These are phyloP conservation scores for Pichia kudriavzevii DNA, from an alignment of 1,139 yeast genomes.

Conservation along the genomic window DNA sequence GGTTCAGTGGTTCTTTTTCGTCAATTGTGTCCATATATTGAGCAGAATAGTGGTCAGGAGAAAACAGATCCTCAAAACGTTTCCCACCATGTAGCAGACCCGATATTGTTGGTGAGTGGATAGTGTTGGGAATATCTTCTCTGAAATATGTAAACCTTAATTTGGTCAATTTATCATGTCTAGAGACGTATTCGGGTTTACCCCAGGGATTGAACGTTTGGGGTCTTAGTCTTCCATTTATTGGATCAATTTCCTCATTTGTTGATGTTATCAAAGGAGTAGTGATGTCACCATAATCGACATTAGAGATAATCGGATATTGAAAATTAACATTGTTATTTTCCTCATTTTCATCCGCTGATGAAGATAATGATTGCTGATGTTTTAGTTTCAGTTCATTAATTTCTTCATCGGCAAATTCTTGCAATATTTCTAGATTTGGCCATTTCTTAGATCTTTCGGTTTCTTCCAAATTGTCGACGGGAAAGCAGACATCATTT, in stretches of 20 bases:
- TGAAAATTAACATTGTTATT: slow-evolving; percentile 27
- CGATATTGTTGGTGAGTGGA: slow-evolving; percentile 83
- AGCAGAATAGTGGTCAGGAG: slow-evolving; percentile 30
- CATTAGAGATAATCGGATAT: slow-evolving; percentile 27
- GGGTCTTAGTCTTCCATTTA: slow-evolving; percentile 65
- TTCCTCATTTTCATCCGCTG: slow-evolving; percentile 18
- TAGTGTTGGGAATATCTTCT: slow-evolving; percentile 79
- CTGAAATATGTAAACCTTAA: slow-evolving; percentile 84
- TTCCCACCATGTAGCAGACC: slow-evolving; percentile 56
- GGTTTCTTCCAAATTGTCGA: slow-evolving; percentile 42
- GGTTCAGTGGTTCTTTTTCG: slow-evolving; percentile 3
- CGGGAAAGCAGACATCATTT: slow-evolving; percentile 83
- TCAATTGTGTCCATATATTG: slow-evolving; percentile 1
- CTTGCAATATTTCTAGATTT: slow-evolving; percentile 64
- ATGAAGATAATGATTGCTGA: slow-evolving; percentile 35
- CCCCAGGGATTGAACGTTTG: slow-evolving; percentile 76
- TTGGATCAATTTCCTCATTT: slow-evolving; percentile 58
- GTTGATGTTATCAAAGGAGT: slow-evolving; percentile 22
- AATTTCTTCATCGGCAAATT: slow-evolving; percentile 65
- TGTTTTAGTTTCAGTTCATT: slow-evolving; percentile 40
- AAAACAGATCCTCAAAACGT: slow-evolving; percentile 43
- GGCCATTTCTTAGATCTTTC: slow-evolving; percentile 58
- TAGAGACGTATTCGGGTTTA: slow-evolving; percentile 10
- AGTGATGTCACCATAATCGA: slow-evolving; percentile 23
- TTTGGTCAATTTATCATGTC: slow-evolving; percentile 35